phyloP scores from a whole-genome alignment of 192 early-diverging fungal genomes.

The Coemansia sp. region DNA sequence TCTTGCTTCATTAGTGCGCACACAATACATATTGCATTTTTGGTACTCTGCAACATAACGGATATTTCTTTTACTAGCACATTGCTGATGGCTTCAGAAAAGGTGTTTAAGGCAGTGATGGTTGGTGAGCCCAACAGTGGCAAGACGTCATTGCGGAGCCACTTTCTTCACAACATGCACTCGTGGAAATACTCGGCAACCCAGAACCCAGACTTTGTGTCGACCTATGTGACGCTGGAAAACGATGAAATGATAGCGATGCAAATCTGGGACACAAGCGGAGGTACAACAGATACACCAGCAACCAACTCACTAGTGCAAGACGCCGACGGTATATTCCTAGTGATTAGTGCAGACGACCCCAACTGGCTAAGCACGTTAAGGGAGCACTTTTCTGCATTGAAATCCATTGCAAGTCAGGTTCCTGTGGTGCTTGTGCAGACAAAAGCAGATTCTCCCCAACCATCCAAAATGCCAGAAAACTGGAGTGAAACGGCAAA shows the following conservation, averaged over 20 bases:
- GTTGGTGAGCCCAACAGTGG: slow-evolving; percentile 29
- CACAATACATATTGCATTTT: too few species aligned
- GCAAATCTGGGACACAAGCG: slow-evolving; percentile 49
- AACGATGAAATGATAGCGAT: slow-evolving; percentile 19
- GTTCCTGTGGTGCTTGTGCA: slow-evolving; percentile 21
- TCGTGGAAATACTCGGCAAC: slow-evolving; percentile 31
- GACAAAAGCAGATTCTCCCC: slow-evolving; percentile 18
- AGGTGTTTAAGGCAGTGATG: slow-evolving; percentile 41
- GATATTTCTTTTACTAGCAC: not conserved
- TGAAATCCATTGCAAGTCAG: not conserved
- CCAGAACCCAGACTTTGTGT: slow-evolving; percentile 40
- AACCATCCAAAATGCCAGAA: not conserved
- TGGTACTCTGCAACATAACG: too few species aligned
- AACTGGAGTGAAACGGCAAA: slow-evolving; percentile 2
- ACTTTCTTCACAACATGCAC: slow-evolving; percentile 30
- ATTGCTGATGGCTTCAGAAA: slow-evolving; percentile 3
- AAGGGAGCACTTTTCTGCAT: slow-evolving; percentile 2
- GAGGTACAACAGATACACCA: slow-evolving; percentile 6
- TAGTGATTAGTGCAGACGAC: slow-evolving; percentile 20
- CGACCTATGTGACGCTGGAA: slow-evolving; percentile 25
- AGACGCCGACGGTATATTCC: slow-evolving; percentile 40
- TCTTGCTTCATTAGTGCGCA: too few species aligned
- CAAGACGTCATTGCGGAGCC: slow-evolving; percentile 47
- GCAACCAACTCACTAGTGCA: slow-evolving; percentile 26
- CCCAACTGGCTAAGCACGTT: slow-evolving; percentile 6